These are phyloP conservation scores for Starmerella powellii DNA, from an alignment of 805 yeast genomes.

Conservation along the genomic window DNA sequence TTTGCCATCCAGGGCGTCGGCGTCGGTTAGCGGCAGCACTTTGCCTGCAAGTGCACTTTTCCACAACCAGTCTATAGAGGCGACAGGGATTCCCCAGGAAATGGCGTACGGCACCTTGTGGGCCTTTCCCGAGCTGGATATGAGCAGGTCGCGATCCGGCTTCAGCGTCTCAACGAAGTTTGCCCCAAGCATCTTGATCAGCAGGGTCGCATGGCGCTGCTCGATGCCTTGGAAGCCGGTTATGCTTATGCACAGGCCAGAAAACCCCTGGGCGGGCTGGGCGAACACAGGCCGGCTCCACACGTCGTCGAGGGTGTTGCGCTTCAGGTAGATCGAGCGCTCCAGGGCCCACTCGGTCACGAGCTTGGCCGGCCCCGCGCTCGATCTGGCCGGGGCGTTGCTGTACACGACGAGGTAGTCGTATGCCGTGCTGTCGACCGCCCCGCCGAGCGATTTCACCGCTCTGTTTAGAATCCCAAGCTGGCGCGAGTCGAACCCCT, in stretches of 20 bases:
- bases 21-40: constrained; percentile 6
- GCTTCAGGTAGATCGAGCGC: constrained; percentile 49
- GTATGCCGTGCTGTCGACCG: background rate
- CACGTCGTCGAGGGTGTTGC: constrained; percentile 36
- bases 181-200: constrained; percentile 45
- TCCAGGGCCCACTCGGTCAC: constrained; percentile 78
- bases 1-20: constrained; percentile 11
- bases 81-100: constrained; percentile 31
- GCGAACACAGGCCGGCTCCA: constrained; percentile 42
- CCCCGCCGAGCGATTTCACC: constrained; percentile 39
- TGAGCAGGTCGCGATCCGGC: constrained; percentile 41
- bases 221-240: constrained; percentile 75
- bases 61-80: constrained; percentile 31
- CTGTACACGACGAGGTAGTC: constrained; percentile 25
- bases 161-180: constrained; percentile 39
- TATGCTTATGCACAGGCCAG: constrained; percentile 35
- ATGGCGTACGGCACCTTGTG: constrained; percentile 28
- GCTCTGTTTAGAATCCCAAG: constrained; percentile 32
- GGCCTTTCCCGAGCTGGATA: constrained; percentile 27
- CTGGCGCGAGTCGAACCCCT: constrained; percentile 35
- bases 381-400: constrained; percentile 14
- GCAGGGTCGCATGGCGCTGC: constrained; percentile 52
- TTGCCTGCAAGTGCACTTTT: constrained; percentile 26
- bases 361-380: constrained; percentile 22
- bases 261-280: constrained; percentile 25